phyloP scores from a whole-genome alignment of 2,329 filamentous ascomycete species.

The Eutypella sp. region DNA sequence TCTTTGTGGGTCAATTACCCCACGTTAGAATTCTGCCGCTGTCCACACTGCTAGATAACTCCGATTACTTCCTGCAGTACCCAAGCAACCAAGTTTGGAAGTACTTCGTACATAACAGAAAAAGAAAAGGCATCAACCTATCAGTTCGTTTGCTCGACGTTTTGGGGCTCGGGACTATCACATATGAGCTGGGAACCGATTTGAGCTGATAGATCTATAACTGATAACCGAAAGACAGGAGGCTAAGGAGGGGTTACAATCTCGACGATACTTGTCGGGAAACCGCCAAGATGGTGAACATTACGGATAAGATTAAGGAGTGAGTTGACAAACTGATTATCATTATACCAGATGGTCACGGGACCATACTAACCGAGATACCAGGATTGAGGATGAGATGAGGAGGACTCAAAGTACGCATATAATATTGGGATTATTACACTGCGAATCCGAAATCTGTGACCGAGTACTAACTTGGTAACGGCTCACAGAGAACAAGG shows the following conservation, averaged over 20 bases:
- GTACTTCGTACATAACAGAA: too few species aligned
- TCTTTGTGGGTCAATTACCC: not conserved
- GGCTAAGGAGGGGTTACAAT: not conserved
- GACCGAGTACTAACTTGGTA: constrained; percentile 9
- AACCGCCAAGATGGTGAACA: constrained; percentile 83
- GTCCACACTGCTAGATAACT: too few species aligned
- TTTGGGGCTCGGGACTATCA: too few species aligned
- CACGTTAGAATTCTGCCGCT: not conserved
- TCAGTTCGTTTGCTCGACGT: too few species aligned
- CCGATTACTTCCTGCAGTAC: too few species aligned
- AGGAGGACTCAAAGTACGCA: constrained; percentile 95
- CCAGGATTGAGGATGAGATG: constrained; percentile 99
- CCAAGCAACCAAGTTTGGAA: too few species aligned
- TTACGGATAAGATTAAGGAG: constrained; percentile 99
- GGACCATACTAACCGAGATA: constrained; percentile 10
- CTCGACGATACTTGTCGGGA: not conserved
- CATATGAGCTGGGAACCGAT: not conserved
- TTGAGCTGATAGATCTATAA: not conserved
- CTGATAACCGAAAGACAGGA: not conserved
- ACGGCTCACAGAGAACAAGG: constrained; percentile 80
- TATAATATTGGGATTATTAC: constrained; percentile 26
- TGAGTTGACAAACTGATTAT: constrained; percentile 28
- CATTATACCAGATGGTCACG: constrained; percentile 9
- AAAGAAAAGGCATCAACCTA: too few species aligned
- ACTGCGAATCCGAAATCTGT: constrained; percentile 1